A percentile compares a stretch with the other conserved stretches of the same genome.
Evolutionary conservation across 345 rosid species (phyloP).

Genomic region (Stellera chamaejasme): DNA sequence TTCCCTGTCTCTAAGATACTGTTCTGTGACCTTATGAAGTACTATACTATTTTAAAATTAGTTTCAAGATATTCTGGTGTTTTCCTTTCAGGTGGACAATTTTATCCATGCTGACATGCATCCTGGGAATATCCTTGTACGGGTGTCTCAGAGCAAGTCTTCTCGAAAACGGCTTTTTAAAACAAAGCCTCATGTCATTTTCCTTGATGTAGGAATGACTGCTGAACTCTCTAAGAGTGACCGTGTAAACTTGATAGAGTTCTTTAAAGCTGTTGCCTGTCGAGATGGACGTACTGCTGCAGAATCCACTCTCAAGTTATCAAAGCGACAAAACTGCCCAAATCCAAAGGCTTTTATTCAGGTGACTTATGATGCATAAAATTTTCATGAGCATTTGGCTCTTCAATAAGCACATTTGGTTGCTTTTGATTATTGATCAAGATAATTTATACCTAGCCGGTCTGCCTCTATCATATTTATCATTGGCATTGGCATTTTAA

Average conservation of each 20-base stretch:
- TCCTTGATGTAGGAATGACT: slow-evolving; percentile 99
- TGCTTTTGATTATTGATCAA: no score
- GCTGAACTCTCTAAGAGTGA: slow-evolving; percentile 91
- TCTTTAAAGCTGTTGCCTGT: slow-evolving; percentile 86
- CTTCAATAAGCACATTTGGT: no score
- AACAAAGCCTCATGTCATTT: slow-evolving; percentile 89
- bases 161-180: slow-evolving; percentile 56
- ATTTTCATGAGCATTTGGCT: neutral
- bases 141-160: slow-evolving; percentile 48
- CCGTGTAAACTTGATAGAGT: slow-evolving; percentile 67
- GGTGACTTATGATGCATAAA: slow-evolving; percentile 25
- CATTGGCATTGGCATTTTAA: no score
- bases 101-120: slow-evolving; percentile 99
- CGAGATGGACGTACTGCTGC: slow-evolving; percentile 95
- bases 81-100: slow-evolving; percentile 78
- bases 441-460: no score
- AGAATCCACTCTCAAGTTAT: slow-evolving; percentile 67
- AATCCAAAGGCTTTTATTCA: slow-evolving; percentile 68
- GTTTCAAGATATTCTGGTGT: slow-evolving; percentile 2
- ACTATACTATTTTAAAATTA: neutral
- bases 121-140: slow-evolving; percentile 95
- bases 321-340: slow-evolving; percentile 88
- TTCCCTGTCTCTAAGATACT: neutral
- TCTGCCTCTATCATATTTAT: no score
- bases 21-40: neutral